These are phyloP conservation scores for Cryptosporidium viatorum DNA, from an alignment of 169 alveolate genomes.

Conservation along the genomic window DNA sequence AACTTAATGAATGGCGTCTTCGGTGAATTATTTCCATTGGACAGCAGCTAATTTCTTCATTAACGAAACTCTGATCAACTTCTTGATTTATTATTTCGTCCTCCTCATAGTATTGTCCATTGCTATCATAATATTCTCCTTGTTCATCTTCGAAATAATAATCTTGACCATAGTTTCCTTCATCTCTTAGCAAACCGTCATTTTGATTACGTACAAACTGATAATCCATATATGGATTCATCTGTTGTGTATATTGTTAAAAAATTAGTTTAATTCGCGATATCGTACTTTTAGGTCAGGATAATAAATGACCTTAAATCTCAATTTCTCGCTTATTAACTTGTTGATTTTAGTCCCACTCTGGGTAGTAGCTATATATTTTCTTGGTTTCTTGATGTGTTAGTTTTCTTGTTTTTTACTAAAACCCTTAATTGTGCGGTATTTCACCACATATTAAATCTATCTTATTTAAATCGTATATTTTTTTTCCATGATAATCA, in stretches of 20 bases:
- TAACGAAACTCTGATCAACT: background rate
- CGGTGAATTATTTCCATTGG: conserved; percentile 58
- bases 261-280: background rate
- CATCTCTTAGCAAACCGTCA: background rate
- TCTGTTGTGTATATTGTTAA: background rate
- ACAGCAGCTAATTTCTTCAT: conserved; percentile 53
- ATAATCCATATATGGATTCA: conserved; percentile 21
- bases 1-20: conserved; percentile 36
- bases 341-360: background rate
- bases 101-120: background rate
- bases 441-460: conserved; percentile 2
- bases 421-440: background rate
- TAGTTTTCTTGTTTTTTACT: background rate
- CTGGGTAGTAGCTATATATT: background rate
- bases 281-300: background rate
- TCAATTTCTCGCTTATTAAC: background rate
- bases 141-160: background rate
- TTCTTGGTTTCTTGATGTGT: background rate
- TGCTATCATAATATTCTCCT: conserved; percentile 6
- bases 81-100: background rate
- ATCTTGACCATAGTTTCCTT: background rate
- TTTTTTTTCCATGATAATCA: background rate
- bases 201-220: background rate
- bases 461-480: background rate
- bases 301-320: background rate